Base-by-base conservation (phyloP, 768 basidiomycete genomes). In the Boletellus ananas region DNA sequence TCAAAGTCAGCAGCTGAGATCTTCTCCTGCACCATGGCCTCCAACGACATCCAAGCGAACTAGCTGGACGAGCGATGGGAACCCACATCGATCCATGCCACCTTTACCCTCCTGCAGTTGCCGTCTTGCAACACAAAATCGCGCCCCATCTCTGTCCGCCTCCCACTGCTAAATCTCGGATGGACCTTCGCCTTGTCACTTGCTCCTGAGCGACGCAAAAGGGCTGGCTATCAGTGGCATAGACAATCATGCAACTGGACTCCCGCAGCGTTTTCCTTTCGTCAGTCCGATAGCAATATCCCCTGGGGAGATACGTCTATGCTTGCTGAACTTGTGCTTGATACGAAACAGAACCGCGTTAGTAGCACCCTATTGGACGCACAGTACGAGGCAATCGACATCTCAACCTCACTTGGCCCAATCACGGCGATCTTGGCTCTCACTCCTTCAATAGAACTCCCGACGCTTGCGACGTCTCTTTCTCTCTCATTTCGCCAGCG, bases 231-330 rank as follows among this genome's bases (percentile, higher is more conserved):
- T 17, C 35, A 17, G n/a, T n/a, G n/a, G n/a, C n/a, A n/a, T n/a
- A n/a, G n/a, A n/a, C 11, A 3, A 14, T 5, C 7, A 16, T 8
- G 13, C n/a, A 16, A 25, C 0, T 62, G 57, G 50, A 35, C 6
- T 16, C 54, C 58, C 0, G 5, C 7, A 37, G 9, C 16, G 4
- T 41, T 61, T 17, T 52, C 59, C 6, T 63, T 56, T 8, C 47
- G 44, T 34, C 51, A 17, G 36, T 5, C 39, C 9, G 11, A 17
- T 7, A 45, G 4, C 12, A 23, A 18, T 6, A 38, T 21, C 6
- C 31, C n/a, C n/a, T 63, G 61, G 61, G 47, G 25, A 6, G 40
- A 50, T 11, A 47, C 57, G 12, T 63, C 42, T 6, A 53, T 61
- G 34, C 31, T 17, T n/a, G 45, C 54, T 34, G 37, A 52, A n/a